phyloP scores from a whole-genome alignment of 768 basidiomycete species.

The Astraeus odoratus region DNA sequence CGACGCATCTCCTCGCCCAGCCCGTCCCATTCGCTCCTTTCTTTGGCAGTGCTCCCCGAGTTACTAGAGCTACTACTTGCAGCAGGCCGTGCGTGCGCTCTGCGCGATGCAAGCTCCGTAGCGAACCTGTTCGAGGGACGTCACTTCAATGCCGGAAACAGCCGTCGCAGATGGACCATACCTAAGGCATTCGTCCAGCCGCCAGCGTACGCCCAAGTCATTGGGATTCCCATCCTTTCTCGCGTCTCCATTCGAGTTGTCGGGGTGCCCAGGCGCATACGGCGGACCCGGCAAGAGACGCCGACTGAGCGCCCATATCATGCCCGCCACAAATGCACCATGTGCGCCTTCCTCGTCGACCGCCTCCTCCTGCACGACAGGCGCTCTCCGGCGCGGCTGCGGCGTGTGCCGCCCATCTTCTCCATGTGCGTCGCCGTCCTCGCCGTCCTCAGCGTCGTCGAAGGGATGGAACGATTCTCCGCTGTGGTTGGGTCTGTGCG shows the following conservation, averaged over 20 bases:
- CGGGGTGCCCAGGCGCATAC: constrained; percentile 46
- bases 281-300: constrained; percentile 67
- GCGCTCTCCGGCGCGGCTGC: constrained; percentile 4
- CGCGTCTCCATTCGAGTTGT: constrained; percentile 9
- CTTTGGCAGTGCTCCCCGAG: constrained; percentile 16
- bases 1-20: constrained; percentile 32
- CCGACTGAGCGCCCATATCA: constrained; percentile 77
- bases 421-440: constrained; percentile 8
- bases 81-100: constrained; percentile 31
- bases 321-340: constrained; percentile 80
- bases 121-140: constrained; percentile 52
- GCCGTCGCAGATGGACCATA: constrained; percentile 20
- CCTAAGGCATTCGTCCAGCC: constrained; percentile 77
- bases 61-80: constrained; percentile 3
- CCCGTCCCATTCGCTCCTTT: constrained; percentile 47
- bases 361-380: constrained; percentile 32
- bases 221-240: constrained; percentile 32
- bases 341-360: constrained; percentile 74
- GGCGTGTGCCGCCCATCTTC: constrained; percentile 21
- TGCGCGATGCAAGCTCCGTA: constrained; percentile 74
- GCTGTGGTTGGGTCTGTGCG: constrained; percentile 13
- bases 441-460: constrained; percentile 17
- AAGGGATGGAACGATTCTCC: constrained; percentile 28
- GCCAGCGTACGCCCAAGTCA: constrained; percentile 50
- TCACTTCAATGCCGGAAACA: background rate